Evolutionary conservation across 257 asterid species (phyloP), one percentile per base, ranked within the genome.

Genomic region (Agastache rugosa): DNA sequence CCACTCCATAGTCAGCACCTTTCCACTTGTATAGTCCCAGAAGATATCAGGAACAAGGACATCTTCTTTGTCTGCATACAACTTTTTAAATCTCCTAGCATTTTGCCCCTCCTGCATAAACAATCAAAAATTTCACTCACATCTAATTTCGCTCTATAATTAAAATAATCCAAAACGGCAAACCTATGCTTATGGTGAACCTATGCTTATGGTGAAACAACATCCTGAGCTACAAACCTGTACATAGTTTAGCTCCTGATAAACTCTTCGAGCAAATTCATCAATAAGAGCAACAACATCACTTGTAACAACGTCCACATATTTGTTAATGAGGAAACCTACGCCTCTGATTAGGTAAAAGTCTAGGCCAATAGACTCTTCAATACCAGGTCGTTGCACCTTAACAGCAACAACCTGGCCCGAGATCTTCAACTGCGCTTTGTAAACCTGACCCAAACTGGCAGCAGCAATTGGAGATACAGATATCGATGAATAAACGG

Each of bases 1-100:
- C 99, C 99, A 95, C 77, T 95, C 99, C 99, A 95, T 95, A 4
- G 99, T 95, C 69, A 95, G 86, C 44, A 95, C 99, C 83, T 95
- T 92, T 63, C 89, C 93, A 73, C 97, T 89, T 31, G 99, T 95
- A 85, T 89, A 95, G 79, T 92, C 96, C 99, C 99, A 95, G 75
- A 88, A 92, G 72, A 95, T 95, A 80, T 95, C 98, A 2, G 99
- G 99, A 67, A 95, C 99, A 64, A 95, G 87, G 73, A 95, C 98
- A 78, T 95, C 98, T 79, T 85, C 85, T 83, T 89, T 95, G 86
- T 95, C 96, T 74, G 97, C 98, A 61, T 95, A 95, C 81, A 95
- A 80, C 92, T 95, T 95, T 73, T 89, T 95, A 80, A 95, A 92
- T 80, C 99, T 89, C 89, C 99, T 83, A 44, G 99, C 99, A 71